phyloP scores from a whole-genome alignment of 23 red algal genomes.

The Gracilariopsis chorda region DNA sequence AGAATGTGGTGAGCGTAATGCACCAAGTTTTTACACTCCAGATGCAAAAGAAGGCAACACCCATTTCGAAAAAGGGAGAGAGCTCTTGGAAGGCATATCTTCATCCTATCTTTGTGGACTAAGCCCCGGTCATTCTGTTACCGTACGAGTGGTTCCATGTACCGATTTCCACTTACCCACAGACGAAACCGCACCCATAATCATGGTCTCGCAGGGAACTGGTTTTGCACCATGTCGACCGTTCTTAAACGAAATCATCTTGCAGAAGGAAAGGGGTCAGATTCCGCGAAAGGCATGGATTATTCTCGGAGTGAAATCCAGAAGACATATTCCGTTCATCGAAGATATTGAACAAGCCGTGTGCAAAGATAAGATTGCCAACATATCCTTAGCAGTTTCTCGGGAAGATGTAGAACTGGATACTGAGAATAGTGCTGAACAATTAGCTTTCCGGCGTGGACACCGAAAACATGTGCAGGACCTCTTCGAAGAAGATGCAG shows the following conservation, averaged over 20 bases:
- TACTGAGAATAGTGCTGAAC: not conserved
- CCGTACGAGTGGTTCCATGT: not conserved
- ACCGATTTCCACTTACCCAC: conserved; percentile 9
- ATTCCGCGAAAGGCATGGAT: not conserved
- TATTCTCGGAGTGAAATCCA: not conserved
- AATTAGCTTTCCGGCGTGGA: not conserved
- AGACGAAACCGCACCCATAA: not conserved
- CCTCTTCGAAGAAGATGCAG: not conserved
- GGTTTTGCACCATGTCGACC: conserved; percentile 8
- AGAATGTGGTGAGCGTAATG: too few relatives aligned
- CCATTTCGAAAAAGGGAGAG: too few relatives aligned
- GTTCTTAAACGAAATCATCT: not conserved
- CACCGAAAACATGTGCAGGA: not conserved
- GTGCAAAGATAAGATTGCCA: not conserved
- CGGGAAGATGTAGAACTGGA: conserved; percentile 30
- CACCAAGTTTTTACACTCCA: too few relatives aligned
- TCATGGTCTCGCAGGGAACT: conserved; percentile 28
- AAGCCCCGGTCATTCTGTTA: not conserved
- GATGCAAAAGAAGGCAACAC: too few relatives aligned
- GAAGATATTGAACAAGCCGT: conserved; percentile 20
- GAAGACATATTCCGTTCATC: conserved; percentile 9
- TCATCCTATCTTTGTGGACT: not conserved
- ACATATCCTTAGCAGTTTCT: not conserved
- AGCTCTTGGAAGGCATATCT: not conserved
- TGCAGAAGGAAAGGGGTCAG: not conserved